phyloP scores from a whole-genome alignment of 2,329 filamentous ascomycete species.

The Fusarium odoratissimum region DNA sequence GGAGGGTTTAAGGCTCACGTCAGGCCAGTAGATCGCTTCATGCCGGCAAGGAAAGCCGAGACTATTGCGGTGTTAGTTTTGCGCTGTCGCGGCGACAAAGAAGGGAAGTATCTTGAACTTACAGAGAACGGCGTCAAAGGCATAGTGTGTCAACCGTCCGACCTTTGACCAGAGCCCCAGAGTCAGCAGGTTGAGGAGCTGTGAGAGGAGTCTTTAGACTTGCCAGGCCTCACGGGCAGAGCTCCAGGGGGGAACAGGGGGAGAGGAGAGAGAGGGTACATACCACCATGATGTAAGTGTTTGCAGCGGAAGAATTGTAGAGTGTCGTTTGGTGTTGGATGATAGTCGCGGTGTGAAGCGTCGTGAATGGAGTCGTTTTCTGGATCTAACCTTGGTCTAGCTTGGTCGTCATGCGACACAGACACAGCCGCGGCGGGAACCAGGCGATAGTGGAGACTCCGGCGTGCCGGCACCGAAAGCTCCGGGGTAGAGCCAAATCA shows the following conservation, averaged over 20 bases:
- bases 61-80: conserved; percentile 63
- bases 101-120: conserved; percentile 53
- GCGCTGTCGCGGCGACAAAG: background rate
- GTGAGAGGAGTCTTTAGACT: conserved; percentile 52
- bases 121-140: conserved; percentile 95
- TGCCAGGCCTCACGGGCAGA: conserved; percentile 41
- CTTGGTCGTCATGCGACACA: conserved; percentile 43
- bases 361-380: conserved; percentile 38
- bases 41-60: conserved; percentile 94
- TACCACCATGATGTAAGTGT: conserved; percentile 49
- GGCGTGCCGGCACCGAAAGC: conserved; percentile 39
- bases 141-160: conserved; percentile 92
- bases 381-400: conserved; percentile 27
- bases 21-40: conserved; percentile 96
- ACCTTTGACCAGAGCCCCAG: conserved; percentile 81
- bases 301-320: background rate
- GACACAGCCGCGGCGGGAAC: conserved; percentile 35
- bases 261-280: conserved; percentile 24
- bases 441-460: conserved; percentile 33
- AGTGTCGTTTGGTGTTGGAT: conserved; percentile 1
- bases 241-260: conserved; percentile 15
- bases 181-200: conserved; percentile 76
- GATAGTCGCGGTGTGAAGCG: conserved; percentile 27
- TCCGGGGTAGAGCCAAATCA: conserved; percentile 38
- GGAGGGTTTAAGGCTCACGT: conserved; percentile 76